These are phyloP conservation scores for Protomyces pachydermus DNA, from an alignment of 1,139 yeast species.

Conservation along the genomic window DNA sequence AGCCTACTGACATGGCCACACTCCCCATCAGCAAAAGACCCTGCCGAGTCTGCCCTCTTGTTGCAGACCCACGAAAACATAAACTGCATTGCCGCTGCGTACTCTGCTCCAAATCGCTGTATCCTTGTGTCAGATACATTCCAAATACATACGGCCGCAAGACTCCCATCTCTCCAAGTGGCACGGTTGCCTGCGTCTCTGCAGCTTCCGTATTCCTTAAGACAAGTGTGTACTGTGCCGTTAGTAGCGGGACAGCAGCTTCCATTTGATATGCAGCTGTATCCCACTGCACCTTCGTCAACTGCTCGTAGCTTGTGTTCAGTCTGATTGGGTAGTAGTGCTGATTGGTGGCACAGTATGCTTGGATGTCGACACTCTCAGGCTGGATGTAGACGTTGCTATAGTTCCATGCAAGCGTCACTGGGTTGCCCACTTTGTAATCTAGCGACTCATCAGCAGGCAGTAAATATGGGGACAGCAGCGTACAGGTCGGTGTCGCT, in stretches of 20 bases:
- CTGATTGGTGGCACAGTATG: conserved; percentile 40
- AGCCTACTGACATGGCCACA: too few relatives aligned
- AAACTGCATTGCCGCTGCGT: not conserved
- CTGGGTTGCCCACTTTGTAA: conserved; percentile 42
- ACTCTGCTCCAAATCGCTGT: not conserved
- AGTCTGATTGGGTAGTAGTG: conserved; percentile 41
- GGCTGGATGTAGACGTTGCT: conserved; percentile 42
- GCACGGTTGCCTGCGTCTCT: not conserved
- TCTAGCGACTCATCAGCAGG: conserved; percentile 43
- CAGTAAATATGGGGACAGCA: not conserved
- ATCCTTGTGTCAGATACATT: not conserved
- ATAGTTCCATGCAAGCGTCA: conserved; percentile 44
- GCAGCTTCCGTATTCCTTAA: not conserved
- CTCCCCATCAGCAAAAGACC: too few relatives aligned
- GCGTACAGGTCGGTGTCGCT: not conserved
- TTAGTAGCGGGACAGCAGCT: conserved; percentile 37
- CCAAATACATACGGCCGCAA: not conserved
- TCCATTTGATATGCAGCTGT: conserved; percentile 38
- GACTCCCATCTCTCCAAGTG: not conserved
- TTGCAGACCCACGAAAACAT: not conserved
- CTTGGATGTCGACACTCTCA: conserved; percentile 40
- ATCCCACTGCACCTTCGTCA: conserved; percentile 42
- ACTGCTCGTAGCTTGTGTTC: conserved; percentile 35
- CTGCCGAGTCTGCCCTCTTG: not conserved
- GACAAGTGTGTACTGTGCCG: conserved; percentile 28